phyloP scores from a whole-genome alignment of 306 rosid species.

The Rosa chinensis region DNA sequence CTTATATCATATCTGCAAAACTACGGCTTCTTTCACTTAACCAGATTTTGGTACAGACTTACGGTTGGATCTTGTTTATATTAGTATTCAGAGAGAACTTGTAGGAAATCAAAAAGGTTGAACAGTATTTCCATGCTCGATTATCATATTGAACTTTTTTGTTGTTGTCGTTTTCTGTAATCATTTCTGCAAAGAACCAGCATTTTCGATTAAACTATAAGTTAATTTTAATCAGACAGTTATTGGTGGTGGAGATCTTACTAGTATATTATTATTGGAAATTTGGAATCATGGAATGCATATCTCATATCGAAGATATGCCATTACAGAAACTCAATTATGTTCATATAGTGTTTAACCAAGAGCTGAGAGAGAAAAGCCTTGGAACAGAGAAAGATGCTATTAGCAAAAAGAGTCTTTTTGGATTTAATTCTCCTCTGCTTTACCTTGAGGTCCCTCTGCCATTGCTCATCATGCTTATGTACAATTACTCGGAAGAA shows the following conservation, averaged over 20 bases:
- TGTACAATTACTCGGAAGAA: not conserved
- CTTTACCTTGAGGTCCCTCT: not conserved
- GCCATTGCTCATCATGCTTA: not conserved
- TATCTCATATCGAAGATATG: not conserved
- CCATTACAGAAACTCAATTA: not conserved
- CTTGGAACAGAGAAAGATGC: not conserved
- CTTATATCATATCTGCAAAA: not conserved
- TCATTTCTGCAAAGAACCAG: not conserved
- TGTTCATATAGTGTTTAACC: not conserved
- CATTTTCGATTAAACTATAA: not conserved
- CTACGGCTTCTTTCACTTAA: not conserved
- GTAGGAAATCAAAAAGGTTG: not conserved
- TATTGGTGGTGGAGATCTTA: not conserved
- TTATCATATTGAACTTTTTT: not conserved
- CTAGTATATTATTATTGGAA: not conserved
- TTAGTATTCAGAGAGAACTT: not conserved
- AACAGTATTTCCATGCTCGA: not conserved
- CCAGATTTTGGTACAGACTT: not conserved
- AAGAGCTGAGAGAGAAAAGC: not conserved
- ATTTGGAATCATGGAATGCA: not conserved
- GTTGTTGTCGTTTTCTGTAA: not conserved
- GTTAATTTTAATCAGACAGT: not conserved
- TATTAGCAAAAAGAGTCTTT: not conserved
- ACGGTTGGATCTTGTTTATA: not conserved
- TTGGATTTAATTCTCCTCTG: slow-evolving; percentile 7